These are phyloP conservation scores for Solanum hybrid DNA, from an alignment of 305 asterid species.

Conservation along the genomic window DNA sequence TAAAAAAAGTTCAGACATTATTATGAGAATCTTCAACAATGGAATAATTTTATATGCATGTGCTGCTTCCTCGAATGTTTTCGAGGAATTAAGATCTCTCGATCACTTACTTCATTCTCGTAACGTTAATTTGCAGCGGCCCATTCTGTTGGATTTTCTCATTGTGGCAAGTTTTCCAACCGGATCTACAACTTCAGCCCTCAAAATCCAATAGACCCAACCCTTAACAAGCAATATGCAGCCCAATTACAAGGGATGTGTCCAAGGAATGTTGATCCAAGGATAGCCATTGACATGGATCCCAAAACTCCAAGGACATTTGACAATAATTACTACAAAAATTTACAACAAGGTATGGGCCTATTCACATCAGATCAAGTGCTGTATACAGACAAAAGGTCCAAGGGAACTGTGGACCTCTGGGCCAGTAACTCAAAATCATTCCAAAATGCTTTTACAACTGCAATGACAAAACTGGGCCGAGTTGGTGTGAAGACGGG, in stretches of 20 bases:
- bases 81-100: background rate
- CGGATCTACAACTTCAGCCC: conserved; percentile 43
- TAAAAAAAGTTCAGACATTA: background rate
- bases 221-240: conserved; percentile 35
- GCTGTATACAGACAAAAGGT: conserved; percentile 33
- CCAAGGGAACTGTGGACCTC: conserved; percentile 25
- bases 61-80: background rate
- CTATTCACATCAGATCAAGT: conserved; percentile 61
- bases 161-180: conserved; percentile 34
- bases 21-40: background rate
- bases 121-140: conserved; percentile 20
- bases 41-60: background rate
- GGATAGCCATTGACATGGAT: conserved; percentile 48
- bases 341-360: conserved; percentile 47
- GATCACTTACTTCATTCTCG: background rate
- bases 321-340: conserved; percentile 39
- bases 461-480: conserved; percentile 45
- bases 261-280: conserved; percentile 41
- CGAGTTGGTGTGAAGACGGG: conserved; percentile 52
- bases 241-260: conserved; percentile 30
- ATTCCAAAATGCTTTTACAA: conserved; percentile 28
- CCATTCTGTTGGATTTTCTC: conserved; percentile 53
- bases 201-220: conserved; percentile 32
- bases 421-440: conserved; percentile 24
- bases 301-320: conserved; percentile 43